These are phyloP conservation scores for Suillus subalutaceus DNA, from an alignment of 768 basidiomycete genomes.

Conservation along the genomic window DNA sequence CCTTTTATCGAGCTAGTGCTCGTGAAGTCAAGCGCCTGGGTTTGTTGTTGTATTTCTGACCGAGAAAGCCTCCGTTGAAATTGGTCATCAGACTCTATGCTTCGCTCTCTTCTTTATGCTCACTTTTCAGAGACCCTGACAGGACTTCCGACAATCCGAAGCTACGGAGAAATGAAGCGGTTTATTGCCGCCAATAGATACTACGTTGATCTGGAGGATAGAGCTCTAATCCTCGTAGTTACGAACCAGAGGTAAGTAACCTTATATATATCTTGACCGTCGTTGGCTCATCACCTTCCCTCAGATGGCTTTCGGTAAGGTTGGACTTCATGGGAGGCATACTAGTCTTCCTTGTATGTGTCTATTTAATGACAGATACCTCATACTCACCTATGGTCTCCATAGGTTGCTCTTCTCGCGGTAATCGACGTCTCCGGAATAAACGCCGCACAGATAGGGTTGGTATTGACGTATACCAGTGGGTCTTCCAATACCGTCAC, in stretches of 20 bases:
- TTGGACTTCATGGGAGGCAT: constrained; percentile 70
- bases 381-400: background rate
- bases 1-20: constrained; percentile 71
- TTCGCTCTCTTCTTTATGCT: constrained; percentile 75
- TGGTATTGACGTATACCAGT: constrained; percentile 72
- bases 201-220: constrained; percentile 74
- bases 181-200: constrained; percentile 68
- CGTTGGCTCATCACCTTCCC: background rate
- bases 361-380: background rate
- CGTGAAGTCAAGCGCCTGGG: constrained; percentile 68
- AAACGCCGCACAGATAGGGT: constrained; percentile 68
- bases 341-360: constrained; percentile 53
- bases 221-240: constrained; percentile 66
- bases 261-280: constrained; percentile 3
- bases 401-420: constrained; percentile 66
- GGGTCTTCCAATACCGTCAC: constrained; percentile 12
- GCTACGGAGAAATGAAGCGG: constrained; percentile 64
- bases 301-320: constrained; percentile 70
- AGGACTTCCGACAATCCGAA: constrained; percentile 71
- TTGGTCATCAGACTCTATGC: constrained; percentile 54
- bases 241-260: constrained; percentile 60
- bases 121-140: constrained; percentile 80
- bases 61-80: background rate
- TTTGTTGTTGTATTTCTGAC: constrained; percentile 14
- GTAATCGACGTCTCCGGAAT: constrained; percentile 58